These are phyloP conservation scores for Acaromyces ingoldii DNA, from an alignment of 1,284 basidiomycete genomes.

Conservation along the genomic window DNA sequence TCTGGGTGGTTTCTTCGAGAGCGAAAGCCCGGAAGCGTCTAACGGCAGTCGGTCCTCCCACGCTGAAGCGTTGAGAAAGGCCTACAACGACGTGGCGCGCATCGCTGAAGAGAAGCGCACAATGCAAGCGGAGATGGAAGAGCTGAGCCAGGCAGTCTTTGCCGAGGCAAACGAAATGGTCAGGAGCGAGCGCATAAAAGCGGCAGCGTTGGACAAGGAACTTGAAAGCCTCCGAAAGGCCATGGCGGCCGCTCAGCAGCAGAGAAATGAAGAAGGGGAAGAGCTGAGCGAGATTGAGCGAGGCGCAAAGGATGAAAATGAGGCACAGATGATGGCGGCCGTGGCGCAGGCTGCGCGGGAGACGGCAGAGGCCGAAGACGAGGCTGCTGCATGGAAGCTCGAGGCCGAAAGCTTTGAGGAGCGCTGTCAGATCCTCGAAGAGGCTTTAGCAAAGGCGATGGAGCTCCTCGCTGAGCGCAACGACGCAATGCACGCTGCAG, in stretches of 20 bases:
- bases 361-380: background rate
- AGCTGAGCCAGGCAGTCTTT: background rate
- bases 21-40: too few relatives aligned
- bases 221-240: background rate
- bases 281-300: background rate
- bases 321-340: background rate
- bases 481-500: too few relatives aligned
- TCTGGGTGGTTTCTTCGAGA: too few relatives aligned
- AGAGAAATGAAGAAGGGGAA: background rate
- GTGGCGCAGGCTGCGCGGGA: background rate
- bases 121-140: background rate
- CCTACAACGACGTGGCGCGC: too few relatives aligned
- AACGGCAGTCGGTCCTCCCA: too few relatives aligned
- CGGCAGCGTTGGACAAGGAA: background rate
- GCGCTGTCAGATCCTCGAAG: background rate
- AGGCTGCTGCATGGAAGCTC: background rate
- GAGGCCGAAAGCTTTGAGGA: background rate
- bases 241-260: background rate
- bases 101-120: background rate
- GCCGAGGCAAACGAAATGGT: background rate
- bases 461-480: background rate
- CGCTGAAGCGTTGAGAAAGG: too few relatives aligned
- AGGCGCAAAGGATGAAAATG: background rate
- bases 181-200: background rate
- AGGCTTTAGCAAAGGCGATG: background rate